Base-by-base conservation (phyloP, 495 filamentous ascomycete genomes). In the Geoglossum glabrum region DNA sequence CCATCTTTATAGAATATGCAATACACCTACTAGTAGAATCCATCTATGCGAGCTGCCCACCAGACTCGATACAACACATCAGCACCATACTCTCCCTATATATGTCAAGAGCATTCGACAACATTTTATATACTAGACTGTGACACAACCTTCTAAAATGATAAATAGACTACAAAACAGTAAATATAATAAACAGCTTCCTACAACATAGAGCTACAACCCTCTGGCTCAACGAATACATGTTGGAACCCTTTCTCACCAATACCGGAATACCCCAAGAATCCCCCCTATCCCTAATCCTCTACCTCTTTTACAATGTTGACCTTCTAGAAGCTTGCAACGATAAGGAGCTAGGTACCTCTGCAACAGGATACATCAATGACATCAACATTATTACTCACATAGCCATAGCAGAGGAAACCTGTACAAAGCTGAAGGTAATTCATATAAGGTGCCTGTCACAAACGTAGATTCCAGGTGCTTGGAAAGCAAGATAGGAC, bases 91-190 rank as follows among this genome's bases (percentile, higher is more conserved):
- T n/a, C n/a, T n/a, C n/a, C 11, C 11, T 34, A 34, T 64, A 69
- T 25, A 50, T 68, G 0, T 43, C 65, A 1, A 64, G 67, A 2
- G 69, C 67, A 0, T 72, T 67, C 34, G 62, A 72, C 38, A 64
- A 65, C 33, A 64, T 70, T 4, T 63, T 58, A 0, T 59, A 64
- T 40, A 31, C 23, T 11, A 26, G 64, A 7, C 59, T 70, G 0
- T 43, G 68, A 0, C 46, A 67, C 19, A 68, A 66, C 56, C 51
- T 71, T 2, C 28, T n/a, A 10, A 63, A 61, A 34, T 57, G 50
- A 15, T 19, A 36, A 19, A 23, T 65, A 17, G 49, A 56, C 1
- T 25, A 31, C 17, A 34, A 40, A 19, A 25, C 58, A 0, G 31
- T 63, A 11, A 46, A 30, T 28, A 56, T 33, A 26, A 52, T 63